Base-by-base conservation (phyloP, 2,329 filamentous ascomycete genomes). In the Beauveria sp. region DNA sequence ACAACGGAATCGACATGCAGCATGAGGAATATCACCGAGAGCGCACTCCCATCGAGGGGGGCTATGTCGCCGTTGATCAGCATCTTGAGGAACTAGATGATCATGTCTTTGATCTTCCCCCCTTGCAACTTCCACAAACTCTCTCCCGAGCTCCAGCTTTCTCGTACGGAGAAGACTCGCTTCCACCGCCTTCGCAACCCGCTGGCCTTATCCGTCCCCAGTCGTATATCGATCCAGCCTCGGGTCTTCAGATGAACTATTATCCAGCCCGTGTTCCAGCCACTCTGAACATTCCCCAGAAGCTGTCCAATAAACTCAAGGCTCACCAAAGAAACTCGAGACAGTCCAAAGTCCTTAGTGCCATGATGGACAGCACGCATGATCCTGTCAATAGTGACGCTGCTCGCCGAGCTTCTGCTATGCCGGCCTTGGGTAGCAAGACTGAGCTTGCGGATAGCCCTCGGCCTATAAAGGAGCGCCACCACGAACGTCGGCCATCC, bases 181-280 rank as follows among this genome's bases (percentile, higher is more conserved):
- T 54, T 16, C 42, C 58, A 20, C 49, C 40, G 8, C 42, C 50
- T 34, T 68, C 67, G 42, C 64, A 66, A 3, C 65, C 70, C 16
- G 56, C 63, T 14, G 58, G 54, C 20, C 70, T 72, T 65, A 70
- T 73, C 2, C 74, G 76, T 20, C 80, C 84, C 12, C 79, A 82
- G 64, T 85, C 85, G 1, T 87, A 86, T 71, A 75, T 84, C 68
- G 80, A 87, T 69, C 84, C 85, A 1, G 78, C 81, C 28, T 87
- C 87, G 1, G 88, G 86, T 5, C 86, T 93, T 66, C 80, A 87
- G 67, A 96, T 98, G 90, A 85, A 96, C 10, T 98, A 88, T 74
- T 99, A 99, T 72, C 95, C 95, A 16, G 95, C 95, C 3, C 93
- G 91, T 1, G 95, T 99, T 3, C 95, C 95, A 3, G 87, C 89